Percentiles rank a stretch among this genome's conserved stretches.
phyloP scores from a whole-genome alignment of 2,329 filamentous ascomycete genomes.

The Fusarium cicatricum region DNA sequence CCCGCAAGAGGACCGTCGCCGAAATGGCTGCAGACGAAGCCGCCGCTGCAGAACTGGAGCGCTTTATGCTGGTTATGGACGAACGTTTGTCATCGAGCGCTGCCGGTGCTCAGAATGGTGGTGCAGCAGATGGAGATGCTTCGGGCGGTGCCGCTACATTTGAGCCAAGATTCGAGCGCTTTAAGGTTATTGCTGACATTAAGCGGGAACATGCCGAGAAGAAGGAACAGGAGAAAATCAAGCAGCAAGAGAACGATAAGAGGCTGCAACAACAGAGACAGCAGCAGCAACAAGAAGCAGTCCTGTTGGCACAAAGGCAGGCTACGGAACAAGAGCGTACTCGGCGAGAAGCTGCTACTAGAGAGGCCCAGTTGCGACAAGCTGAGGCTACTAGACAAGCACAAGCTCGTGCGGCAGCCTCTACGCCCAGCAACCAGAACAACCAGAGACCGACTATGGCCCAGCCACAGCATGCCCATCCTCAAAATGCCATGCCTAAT shows the following conservation, averaged over 20 bases:
- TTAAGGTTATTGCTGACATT: slow-evolving; percentile 90
- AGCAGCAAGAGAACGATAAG: slow-evolving; percentile 67
- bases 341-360: slow-evolving; percentile 48
- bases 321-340: slow-evolving; percentile 52
- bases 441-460: slow-evolving; percentile 37
- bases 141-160: slow-evolving; percentile 77
- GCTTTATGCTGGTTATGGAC: slow-evolving; percentile 92
- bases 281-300: slow-evolving; percentile 54
- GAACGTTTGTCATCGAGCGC: slow-evolving; percentile 75
- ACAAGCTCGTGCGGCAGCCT: slow-evolving; percentile 42
- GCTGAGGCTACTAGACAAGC: slow-evolving; percentile 50
- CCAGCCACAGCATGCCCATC: slow-evolving; percentile 48
- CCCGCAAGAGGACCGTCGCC: slow-evolving; percentile 90
- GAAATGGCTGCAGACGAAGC: slow-evolving; percentile 97
- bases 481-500: slow-evolving; percentile 46
- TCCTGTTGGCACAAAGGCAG: slow-evolving; percentile 56
- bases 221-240: slow-evolving; percentile 77
- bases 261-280: slow-evolving; percentile 57
- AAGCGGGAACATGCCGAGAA: slow-evolving; percentile 79
- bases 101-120: slow-evolving; percentile 63
- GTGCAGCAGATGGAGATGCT: slow-evolving; percentile 74
- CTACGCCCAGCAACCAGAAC: slow-evolving; percentile 41
- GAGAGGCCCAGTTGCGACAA: slow-evolving; percentile 49
- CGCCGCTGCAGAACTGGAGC: slow-evolving; percentile 84
- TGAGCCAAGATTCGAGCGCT: slow-evolving; percentile 86